Evolutionary conservation across 176 grass and related monocot species (phyloP), one percentile per base, ranked within the genome.

Genomic region (Elymus sibiricus): DNA sequence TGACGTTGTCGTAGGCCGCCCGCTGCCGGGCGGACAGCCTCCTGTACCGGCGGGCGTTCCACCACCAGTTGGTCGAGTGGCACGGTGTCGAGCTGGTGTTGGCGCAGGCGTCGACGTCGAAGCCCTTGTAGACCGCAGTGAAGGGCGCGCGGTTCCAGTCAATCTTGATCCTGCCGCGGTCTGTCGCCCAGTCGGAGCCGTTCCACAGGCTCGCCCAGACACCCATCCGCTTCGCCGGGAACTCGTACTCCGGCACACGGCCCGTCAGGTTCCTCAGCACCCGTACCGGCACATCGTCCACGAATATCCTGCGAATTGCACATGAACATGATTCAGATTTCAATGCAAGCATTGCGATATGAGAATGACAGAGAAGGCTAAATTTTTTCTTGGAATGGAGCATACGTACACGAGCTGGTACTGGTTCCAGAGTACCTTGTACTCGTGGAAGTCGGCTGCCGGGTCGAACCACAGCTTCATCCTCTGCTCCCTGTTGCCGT

Each of bases 381-480:
- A 44, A 44, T 6, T 5, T 12, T 5, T 29, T 1, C 4, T 28
- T 49, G 46, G 46, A 49, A 49, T 17, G 5, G 49, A 19, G 49
- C 16, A 53, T 53, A 53, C 16, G 15, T 53, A 53, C 94, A 89
- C 94, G 11, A 93, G 63, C 44, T 91, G 94, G 79, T 83, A 77
- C 7, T 87, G 86, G 64, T 95, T 95, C 94, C 94, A 95, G 15
- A 95, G 84, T 28, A 93, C 83, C 70, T 58, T 79, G 84, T 95
- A 93, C 64, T 91, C 81, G 22, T 95, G 94, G 89, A 95, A 89
- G 27, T 93, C 87, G 21, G 89, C 84, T 17, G 91, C 70, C 8
- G 93, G 93, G 76, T 95, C 93, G 70, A 93, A 95, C 93, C 88
- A 87, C n/a, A 87, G 66, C 0, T 26, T 5, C 12, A 89, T 47